Base-by-base conservation (phyloP, 495 filamentous ascomycete genomes). In the Thermochaetoides thermophila region DNA sequence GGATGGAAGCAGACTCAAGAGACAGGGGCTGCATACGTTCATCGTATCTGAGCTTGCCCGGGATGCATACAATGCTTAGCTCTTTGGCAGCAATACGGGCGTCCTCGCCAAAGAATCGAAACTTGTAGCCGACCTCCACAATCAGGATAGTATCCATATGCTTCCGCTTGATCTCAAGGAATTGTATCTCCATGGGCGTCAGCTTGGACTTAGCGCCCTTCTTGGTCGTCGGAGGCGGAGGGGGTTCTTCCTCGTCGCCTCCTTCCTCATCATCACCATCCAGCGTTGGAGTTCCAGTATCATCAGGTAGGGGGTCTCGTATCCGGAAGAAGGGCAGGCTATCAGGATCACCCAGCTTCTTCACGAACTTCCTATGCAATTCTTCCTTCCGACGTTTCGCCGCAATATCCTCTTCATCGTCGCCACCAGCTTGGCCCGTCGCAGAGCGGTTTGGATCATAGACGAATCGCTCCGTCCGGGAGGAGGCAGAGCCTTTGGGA, bases 41-140 rank as follows among this genome's bases (percentile, higher is more conserved):
- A 51, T 99, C 89, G 40, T 82, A 99, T 44, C 91, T 61, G 44
- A 86, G 74, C 49, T 94, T 99, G 7, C 89, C 89, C 1, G 89
- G 89, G 43, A 96, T 95, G 48, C 89, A 99, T 22, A 96, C 81
- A 45, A 99, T 96, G 37, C 80, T 79, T 37, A 99, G 60, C 49
- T 87, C 84, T 50, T 89, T 93, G 5, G 85, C 79, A 11, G 89
- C 91, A 35, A 74, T 69, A 35, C 84, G 70, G 5, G 89, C 89
- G 63, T 99, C 89, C 47, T 95, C 87, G n/a, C 91, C 89, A 46
- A 92, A 93, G 62, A 99, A 94, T 26, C 77, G 72, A 61, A 89
- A 99, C 53, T 99, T 99, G 53, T 99, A 99, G 17, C 89, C 89
- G 4, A 99, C 89, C 47, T 99, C 85, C 13, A 95, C 73, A 3